Evolutionary conservation across 2,329 filamentous ascomycete genomes (phyloP).

Genomic region (Cladorrhinum sp.): DNA sequence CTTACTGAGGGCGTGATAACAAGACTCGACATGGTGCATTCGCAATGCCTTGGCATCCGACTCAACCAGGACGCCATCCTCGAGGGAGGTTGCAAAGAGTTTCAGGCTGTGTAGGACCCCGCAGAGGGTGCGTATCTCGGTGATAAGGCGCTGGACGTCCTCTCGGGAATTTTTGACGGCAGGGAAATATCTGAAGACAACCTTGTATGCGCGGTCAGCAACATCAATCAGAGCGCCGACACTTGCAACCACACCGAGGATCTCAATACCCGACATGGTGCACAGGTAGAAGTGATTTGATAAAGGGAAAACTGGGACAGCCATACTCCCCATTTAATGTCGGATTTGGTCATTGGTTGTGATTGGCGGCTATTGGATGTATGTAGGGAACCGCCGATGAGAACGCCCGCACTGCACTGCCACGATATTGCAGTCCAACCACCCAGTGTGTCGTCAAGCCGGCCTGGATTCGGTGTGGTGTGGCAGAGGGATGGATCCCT

Average conservation of each 20-base stretch:
- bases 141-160: not conserved
- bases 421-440: no score
- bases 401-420: no score
- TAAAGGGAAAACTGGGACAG: no score
- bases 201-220: not conserved
- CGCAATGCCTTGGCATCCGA: not conserved
- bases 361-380: no score
- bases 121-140: not conserved
- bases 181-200: not conserved
- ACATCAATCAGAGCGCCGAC: not conserved
- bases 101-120: not conserved
- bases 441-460: no score
- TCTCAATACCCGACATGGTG: not conserved
- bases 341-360: no score
- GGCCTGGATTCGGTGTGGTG: no score
- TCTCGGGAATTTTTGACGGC: not conserved
- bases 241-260: not conserved
- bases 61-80: not conserved
- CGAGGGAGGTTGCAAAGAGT: not conserved
- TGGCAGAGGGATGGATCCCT: no score
- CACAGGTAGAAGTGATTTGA: not conserved
- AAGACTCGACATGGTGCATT: not conserved
- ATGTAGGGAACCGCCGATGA: no score
- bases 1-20: conserved; percentile 5
- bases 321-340: no score